Evolutionary conservation across 2,329 filamentous ascomycete species (phyloP), one percentile per base, ranked within the genome.

Genomic region (Cladosporium sp.): DNA sequence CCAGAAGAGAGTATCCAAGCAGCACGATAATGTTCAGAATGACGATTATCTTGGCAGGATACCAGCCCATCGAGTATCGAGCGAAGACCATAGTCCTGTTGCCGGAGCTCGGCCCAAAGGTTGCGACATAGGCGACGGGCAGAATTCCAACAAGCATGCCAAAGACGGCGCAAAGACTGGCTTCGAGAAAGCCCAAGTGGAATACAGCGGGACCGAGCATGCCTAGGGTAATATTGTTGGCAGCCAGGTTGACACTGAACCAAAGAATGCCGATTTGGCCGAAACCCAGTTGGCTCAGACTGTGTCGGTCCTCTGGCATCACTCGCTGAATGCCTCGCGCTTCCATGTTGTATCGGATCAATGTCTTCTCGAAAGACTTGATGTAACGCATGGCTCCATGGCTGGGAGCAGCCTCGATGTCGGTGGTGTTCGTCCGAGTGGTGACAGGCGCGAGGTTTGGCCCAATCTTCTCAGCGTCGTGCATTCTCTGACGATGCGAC

Each of bases 51-150:
- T 89, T 89, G 62, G 84, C 84, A 0, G 87, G 87, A 81, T 84
- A 89, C 84, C 85, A 89, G 7, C 87, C 87, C 83, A 89, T 88
- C 21, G 83, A 79, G 71, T 87, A 89, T 14, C 86, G 81, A 5
- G 85, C 83, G 69, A 87, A 82, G 31, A 86, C 84, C 84, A 89
- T 84, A 56, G 86, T 88, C 62, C 87, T 79, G 70, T 88, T 87
- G 3, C 87, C 87, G 67, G 84, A 86, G 65, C 82, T 75, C 1
- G 87, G 86, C 0, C 87, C 87, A 78, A 86, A 89, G 0, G 84
- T 88, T 21, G 86, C 85, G 65, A 86, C 84, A 77, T 88, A 89
- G 0, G 85, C 84, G 3, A 85, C 82, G 3, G 83, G 80, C 2
- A 86, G 69, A 56, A 81, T 81, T 35, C 87, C 87, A 2, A 86